A percentile compares a stretch with the other conserved stretches of the same genome.
Evolutionary conservation across 208 protist species (phyloP).

Genomic region (Trypanosoma lewisi): DNA sequence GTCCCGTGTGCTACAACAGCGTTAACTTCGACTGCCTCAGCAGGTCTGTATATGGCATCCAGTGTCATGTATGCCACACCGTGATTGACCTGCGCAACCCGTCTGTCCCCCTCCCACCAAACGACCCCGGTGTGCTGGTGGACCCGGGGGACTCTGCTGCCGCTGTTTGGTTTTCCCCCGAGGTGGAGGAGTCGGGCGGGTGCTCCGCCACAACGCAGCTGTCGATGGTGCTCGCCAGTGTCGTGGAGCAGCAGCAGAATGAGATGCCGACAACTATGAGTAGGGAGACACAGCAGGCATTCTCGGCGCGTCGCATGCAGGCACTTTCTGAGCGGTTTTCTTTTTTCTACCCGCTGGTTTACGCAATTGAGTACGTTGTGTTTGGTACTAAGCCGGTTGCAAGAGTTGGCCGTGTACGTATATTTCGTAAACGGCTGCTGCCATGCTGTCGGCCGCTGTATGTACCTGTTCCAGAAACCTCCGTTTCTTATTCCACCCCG

Average conservation of each 20-base stretch:
- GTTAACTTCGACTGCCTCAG: conserved; percentile 63
- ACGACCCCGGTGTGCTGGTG: conserved; percentile 30
- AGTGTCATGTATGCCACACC: conserved; percentile 57
- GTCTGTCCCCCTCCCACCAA: conserved; percentile 33
- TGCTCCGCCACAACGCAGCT: conserved; percentile 61
- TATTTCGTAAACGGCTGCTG: conserved; percentile 77
- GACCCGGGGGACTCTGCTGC: conserved; percentile 1
- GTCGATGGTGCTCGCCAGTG: conserved; percentile 30
- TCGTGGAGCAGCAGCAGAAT: conserved; percentile 54
- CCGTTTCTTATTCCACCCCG: conserved; percentile 66
- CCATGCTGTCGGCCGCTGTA: conserved; percentile 59
- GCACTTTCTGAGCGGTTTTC: conserved; percentile 60
- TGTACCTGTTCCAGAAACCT: conserved; percentile 65
- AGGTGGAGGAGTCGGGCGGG: conserved; percentile 59
- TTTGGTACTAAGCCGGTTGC: conserved; percentile 67
- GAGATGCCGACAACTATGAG: conserved; percentile 58
- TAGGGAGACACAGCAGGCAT: conserved; percentile 64
- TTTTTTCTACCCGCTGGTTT: conserved; percentile 63
- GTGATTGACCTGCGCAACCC: conserved; percentile 75
- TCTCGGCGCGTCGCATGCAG: conserved; percentile 57
- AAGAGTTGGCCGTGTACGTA: conserved; percentile 67
- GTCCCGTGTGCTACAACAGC: conserved; percentile 58
- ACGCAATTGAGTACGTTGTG: conserved; percentile 70
- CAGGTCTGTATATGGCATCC: conserved; percentile 46
- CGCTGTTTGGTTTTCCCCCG: conserved; percentile 40